A percentile compares a stretch with the other conserved stretches of the same genome.
These are phyloP conservation scores for Fusarium liriodendri DNA, from an alignment of 2,329 filamentous ascomycete genomes.

Conservation along the genomic window DNA sequence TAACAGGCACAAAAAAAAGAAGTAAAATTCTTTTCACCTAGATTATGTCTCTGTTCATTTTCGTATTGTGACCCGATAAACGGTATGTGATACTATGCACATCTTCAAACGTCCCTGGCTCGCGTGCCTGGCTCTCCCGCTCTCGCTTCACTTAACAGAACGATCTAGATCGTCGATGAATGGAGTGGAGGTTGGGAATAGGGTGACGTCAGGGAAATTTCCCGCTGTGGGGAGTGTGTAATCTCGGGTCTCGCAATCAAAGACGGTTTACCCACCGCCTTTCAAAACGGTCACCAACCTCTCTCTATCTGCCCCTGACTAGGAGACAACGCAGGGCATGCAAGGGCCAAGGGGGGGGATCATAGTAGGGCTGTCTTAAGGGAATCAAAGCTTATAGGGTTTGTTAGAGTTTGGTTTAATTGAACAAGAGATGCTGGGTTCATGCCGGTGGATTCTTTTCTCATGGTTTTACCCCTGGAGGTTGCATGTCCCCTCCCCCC, in stretches of 20 bases:
- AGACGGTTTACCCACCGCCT: slow-evolving; percentile 5
- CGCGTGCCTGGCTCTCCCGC: not conserved
- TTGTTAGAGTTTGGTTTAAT: not conserved
- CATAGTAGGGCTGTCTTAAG: slow-evolving; percentile 19
- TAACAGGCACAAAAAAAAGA: slow-evolving; percentile 53
- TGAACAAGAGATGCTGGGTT: slow-evolving; percentile 9
- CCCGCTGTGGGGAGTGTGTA: slow-evolving; percentile 34
- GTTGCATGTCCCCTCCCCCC: slow-evolving; percentile 12
- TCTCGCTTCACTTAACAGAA: slow-evolving; percentile 3
- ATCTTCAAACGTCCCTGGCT: not conserved
- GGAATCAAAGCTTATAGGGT: slow-evolving; percentile 11
- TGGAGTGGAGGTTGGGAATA: slow-evolving; percentile 7
- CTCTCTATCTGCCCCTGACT: slow-evolving; percentile 19
- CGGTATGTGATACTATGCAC: slow-evolving; percentile 1
- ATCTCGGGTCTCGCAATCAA: slow-evolving; percentile 33
- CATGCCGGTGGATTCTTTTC: not conserved
- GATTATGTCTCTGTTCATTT: slow-evolving; percentile 14
- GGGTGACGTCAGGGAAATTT: slow-evolving; percentile 41
- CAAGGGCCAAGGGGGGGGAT: slow-evolving; percentile 1
- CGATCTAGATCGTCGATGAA: slow-evolving; percentile 36
- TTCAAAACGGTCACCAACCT: slow-evolving; percentile 12
- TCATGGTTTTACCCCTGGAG: slow-evolving; percentile 17
- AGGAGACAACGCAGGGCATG: slow-evolving; percentile 20
- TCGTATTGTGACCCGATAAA: not conserved
- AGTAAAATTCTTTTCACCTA: slow-evolving; percentile 46